phyloP scores from a whole-genome alignment of 2,329 filamentous ascomycete genomes.

The Curvularia lunata region DNA sequence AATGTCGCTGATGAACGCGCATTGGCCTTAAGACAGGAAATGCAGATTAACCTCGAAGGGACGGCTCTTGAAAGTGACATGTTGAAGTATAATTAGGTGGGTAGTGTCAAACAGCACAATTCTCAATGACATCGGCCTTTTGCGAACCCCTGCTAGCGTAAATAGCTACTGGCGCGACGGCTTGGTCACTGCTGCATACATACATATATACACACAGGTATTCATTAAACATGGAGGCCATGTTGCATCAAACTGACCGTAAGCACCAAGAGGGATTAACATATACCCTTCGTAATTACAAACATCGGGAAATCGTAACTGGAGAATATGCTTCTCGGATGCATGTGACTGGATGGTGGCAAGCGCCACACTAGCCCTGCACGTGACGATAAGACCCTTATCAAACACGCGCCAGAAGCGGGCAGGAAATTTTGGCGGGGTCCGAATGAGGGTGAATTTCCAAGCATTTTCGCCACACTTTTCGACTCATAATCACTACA shows the following conservation, averaged over 20 bases:
- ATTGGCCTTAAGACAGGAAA: constrained; percentile 27
- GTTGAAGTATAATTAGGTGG: constrained; percentile 4
- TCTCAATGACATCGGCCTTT: constrained; percentile 15
- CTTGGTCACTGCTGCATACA: background rate
- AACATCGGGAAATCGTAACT: background rate
- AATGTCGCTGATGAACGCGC: constrained; percentile 8
- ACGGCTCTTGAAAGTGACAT: constrained; percentile 36
- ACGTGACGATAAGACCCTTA: constrained; percentile 40
- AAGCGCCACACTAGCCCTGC: constrained; percentile 5
- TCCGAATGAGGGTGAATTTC: constrained; percentile 32
- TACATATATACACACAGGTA: background rate
- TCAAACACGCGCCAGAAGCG: constrained; percentile 9
- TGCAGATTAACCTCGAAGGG: constrained; percentile 33
- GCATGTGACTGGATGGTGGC: background rate
- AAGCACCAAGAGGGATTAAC: background rate
- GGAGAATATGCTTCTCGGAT: background rate
- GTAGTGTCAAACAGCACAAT: constrained; percentile 3
- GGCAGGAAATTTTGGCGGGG: constrained; percentile 37
- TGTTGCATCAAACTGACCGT: background rate
- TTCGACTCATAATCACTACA: constrained; percentile 23
- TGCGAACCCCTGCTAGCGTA: constrained; percentile 5
- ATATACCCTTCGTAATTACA: background rate
- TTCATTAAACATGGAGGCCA: background rate
- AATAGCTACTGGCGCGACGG: background rate
- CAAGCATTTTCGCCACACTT: constrained; percentile 34